phyloP scores from a whole-genome alignment of 2,329 filamentous ascomycete genomes.

The Macroventuria anomochaeta region DNA sequence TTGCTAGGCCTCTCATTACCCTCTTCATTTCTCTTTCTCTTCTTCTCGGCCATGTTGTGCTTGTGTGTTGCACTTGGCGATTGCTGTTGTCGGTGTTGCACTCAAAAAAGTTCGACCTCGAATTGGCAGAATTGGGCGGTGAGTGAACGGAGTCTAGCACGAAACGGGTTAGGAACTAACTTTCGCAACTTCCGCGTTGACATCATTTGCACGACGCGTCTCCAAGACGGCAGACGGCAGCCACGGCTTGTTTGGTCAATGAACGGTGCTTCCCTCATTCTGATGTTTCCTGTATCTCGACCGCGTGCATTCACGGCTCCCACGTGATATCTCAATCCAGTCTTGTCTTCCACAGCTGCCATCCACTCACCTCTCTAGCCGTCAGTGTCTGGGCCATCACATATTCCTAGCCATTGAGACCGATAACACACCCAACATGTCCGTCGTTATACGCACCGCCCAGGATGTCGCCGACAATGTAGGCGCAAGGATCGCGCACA shows the following conservation, averaged over 20 bases:
- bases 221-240: constrained; percentile 2
- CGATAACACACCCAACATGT: constrained; percentile 19
- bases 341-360: not conserved
- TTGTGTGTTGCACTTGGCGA: constrained; percentile 8
- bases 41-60: constrained; percentile 45
- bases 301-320: not conserved
- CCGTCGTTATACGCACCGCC: constrained; percentile 33
- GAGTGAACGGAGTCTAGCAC: not conserved
- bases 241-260: not conserved
- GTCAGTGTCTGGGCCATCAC: not conserved
- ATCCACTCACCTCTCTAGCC: not conserved
- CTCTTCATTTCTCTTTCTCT: constrained; percentile 48
- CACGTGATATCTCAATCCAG: not conserved
- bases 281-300: not conserved
- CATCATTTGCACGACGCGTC: constrained; percentile 11
- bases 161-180: not conserved
- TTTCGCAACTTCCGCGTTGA: constrained; percentile 12
- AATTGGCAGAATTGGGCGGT: constrained; percentile 25
- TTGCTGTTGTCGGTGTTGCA: constrained; percentile 15
- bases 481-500: constrained; percentile 21
- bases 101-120: constrained; percentile 34
- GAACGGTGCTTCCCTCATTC: not conserved
- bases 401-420: constrained; percentile 2
- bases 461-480: constrained; percentile 35
- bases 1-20: constrained; percentile 47